These are phyloP conservation scores for Diaporthe capsici DNA, from an alignment of 2,329 filamentous ascomycete genomes.

Conservation along the genomic window DNA sequence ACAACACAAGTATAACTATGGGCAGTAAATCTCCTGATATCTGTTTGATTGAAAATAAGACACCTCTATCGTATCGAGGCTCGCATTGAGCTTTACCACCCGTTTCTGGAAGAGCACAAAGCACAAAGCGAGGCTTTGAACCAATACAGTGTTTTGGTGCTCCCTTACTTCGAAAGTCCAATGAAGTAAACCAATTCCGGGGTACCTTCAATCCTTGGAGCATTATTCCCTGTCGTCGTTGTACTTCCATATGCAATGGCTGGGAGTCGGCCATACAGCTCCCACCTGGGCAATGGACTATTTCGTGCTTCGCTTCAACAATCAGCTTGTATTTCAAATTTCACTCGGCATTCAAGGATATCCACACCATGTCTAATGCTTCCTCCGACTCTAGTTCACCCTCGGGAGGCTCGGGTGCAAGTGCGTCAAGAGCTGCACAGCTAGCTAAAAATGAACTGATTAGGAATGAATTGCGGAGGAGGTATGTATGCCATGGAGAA, in stretches of 20 bases:
- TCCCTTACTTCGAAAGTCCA: not conserved
- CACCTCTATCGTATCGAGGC: not conserved
- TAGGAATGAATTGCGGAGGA: not conserved
- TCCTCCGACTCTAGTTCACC: not conserved
- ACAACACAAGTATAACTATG: no score
- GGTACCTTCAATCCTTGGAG: not conserved
- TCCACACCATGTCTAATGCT: not conserved
- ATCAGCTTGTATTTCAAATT: not conserved
- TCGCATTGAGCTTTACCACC: not conserved
- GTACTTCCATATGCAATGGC: not conserved
- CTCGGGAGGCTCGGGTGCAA: not conserved
- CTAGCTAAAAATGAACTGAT: no score
- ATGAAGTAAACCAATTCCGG: not conserved
- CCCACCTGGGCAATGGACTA: not conserved
- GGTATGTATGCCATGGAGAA: not conserved
- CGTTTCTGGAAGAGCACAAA: not conserved
- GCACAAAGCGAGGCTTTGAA: not conserved
- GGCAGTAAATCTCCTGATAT: no score
- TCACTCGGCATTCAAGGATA: not conserved
- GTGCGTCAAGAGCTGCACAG: no score
- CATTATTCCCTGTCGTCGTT: not conserved
- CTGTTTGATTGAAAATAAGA: no score
- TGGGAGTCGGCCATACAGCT: no score
- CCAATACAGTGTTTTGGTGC: not conserved
- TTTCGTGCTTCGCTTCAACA: not conserved